These are phyloP conservation scores for Uncinocarpus reesii DNA, from an alignment of 2,329 filamentous ascomycete genomes.

Conservation along the genomic window DNA sequence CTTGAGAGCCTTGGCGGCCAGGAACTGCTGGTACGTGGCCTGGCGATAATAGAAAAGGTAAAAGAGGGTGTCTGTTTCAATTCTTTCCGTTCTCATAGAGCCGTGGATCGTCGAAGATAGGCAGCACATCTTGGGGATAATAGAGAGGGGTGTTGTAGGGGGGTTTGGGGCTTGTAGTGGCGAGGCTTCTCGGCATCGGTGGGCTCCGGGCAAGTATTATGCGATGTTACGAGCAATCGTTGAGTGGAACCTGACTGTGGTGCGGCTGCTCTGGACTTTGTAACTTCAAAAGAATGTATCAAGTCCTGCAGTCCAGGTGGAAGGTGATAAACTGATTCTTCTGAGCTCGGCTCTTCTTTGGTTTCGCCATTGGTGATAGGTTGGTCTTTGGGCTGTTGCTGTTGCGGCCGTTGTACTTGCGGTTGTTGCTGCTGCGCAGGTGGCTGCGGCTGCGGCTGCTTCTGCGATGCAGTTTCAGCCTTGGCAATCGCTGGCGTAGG, in stretches of 20 bases:
- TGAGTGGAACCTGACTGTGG: conserved; percentile 56
- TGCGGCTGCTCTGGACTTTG: conserved; percentile 57
- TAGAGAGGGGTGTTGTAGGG: conserved; percentile 68
- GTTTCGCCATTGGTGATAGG: conserved; percentile 40
- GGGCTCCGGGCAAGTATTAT: conserved; percentile 61
- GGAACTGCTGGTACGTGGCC: conserved; percentile 86
- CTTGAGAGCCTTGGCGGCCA: conserved; percentile 93
- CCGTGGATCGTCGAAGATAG: conserved; percentile 82
- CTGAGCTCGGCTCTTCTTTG: conserved; percentile 44
- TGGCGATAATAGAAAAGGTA: conserved; percentile 99
- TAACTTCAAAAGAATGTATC: conserved; percentile 78
- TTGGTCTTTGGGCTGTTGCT: conserved; percentile 41
- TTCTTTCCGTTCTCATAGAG: conserved; percentile 63
- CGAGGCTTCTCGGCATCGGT: conserved; percentile 71
- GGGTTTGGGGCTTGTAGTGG: conserved; percentile 73
- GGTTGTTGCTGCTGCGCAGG: conserved; percentile 44
- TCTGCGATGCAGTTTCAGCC: conserved; percentile 30
- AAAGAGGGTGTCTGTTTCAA: conserved; percentile 93
- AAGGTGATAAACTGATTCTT: conserved; percentile 86
- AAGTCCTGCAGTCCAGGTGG: conserved; percentile 81
- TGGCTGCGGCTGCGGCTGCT: conserved; percentile 28
- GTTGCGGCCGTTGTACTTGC: conserved; percentile 31
- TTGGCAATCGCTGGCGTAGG: conserved; percentile 41
- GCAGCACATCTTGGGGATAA: conserved; percentile 84
- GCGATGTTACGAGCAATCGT: conserved; percentile 65